These are phyloP conservation scores for Boehmeria nivea DNA, from an alignment of 306 rosid genomes.

Conservation along the genomic window DNA sequence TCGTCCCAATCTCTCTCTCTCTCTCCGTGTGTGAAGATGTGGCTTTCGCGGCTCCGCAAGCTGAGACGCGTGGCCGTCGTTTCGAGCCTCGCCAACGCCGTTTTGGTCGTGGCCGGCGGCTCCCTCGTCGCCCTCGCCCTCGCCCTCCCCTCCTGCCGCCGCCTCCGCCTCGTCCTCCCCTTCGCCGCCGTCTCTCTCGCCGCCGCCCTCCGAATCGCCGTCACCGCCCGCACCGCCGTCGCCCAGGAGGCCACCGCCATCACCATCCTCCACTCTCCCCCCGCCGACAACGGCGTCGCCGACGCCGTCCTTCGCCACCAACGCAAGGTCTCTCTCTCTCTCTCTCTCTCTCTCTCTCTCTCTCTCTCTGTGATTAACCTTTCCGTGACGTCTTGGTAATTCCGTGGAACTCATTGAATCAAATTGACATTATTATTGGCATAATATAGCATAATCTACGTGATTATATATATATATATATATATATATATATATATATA, in stretches of 20 bases:
- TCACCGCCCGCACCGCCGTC: conserved; percentile 48
- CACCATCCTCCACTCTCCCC: conserved; percentile 36
- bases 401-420: too few species aligned
- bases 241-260: conserved; percentile 63
- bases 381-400: too few species aligned
- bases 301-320: conserved; percentile 40
- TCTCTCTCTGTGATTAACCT: too few species aligned
- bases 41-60: conserved; percentile 25
- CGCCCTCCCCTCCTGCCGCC: conserved; percentile 27
- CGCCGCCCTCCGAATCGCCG: conserved; percentile 36
- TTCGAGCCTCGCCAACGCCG: conserved; percentile 28
- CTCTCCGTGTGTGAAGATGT: conserved; percentile 16
- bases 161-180: conserved; percentile 26
- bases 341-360: too few species aligned
- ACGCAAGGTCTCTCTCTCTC: conserved; percentile 39
- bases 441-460: too few species aligned
- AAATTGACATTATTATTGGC: too few species aligned
- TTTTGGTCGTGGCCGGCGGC: conserved; percentile 26
- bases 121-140: conserved; percentile 19
- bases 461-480: too few species aligned
- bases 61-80: conserved; percentile 32
- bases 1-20: too few species aligned
- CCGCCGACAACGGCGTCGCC: conserved; percentile 14
- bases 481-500: background rate
- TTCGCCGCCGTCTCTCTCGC: conserved; percentile 25